phyloP scores from a whole-genome alignment of 257 asterid genomes.

The Solanum bulbocastanum region DNA sequence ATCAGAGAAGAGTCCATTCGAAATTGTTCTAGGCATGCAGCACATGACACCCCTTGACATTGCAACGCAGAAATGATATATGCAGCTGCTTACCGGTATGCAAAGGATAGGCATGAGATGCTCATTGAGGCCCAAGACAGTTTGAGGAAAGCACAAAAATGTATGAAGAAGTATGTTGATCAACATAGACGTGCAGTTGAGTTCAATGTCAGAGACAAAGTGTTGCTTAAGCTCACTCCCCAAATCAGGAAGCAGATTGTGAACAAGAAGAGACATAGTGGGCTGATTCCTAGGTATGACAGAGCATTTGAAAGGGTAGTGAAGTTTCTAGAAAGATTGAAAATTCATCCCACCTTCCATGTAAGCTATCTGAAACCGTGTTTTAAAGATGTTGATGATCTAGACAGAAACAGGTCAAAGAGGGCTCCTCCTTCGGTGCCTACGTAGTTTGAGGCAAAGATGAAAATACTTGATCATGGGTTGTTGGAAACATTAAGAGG shows the following conservation, averaged over 20 bases:
- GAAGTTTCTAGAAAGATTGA: background rate
- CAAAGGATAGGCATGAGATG: background rate
- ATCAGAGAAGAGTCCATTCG: background rate
- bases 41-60: background rate
- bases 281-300: background rate
- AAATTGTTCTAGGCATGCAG: background rate
- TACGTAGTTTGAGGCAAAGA: background rate
- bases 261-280: background rate
- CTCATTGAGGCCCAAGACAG: background rate
- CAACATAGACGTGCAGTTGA: background rate
- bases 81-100: background rate
- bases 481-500: background rate
- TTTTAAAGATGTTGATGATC: background rate
- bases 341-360: background rate
- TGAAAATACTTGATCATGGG: background rate
- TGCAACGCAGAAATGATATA: background rate
- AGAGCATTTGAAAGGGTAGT: background rate
- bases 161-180: background rate
- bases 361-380: background rate
- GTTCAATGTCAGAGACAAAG: background rate
- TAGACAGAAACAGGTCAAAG: background rate
- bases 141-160: background rate
- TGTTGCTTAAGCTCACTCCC: background rate
- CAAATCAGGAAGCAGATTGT: background rate
- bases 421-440: background rate